Evolutionary conservation across 208 protist genomes (phyloP).

Genomic region (Wallacemonas sp.): DNA sequence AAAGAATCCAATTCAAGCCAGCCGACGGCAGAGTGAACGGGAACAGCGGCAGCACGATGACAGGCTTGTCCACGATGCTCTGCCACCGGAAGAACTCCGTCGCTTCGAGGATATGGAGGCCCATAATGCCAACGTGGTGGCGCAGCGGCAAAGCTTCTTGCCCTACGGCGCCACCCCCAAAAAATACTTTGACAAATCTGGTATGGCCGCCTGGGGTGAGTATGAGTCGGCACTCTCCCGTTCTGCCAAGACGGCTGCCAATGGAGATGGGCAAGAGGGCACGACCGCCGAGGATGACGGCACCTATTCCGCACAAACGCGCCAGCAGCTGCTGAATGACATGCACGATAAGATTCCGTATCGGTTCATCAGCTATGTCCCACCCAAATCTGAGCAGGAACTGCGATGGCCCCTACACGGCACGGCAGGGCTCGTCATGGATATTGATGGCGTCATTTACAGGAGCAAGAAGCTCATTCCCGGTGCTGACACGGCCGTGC

Average conservation of each 20-base stretch:
- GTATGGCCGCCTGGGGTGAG: constrained; percentile 82
- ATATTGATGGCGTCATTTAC: constrained; percentile 84
- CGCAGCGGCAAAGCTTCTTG: constrained; percentile 61
- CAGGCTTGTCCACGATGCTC: constrained; percentile 19
- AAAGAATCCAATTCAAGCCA: constrained; percentile 64
- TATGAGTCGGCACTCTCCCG: constrained; percentile 42
- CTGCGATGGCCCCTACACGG: constrained; percentile 77
- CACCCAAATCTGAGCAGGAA: not conserved
- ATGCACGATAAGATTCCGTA: constrained; percentile 80
- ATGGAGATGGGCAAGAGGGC: not conserved
- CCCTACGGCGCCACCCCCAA: constrained; percentile 72
- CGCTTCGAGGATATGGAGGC: constrained; percentile 50
- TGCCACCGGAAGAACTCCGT: constrained; percentile 42
- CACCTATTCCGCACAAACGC: constrained; percentile 46
- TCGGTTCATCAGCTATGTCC: constrained; percentile 51
- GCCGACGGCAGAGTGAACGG: constrained; percentile 30
- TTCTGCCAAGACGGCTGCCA: not conserved
- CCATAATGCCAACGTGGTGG: constrained; percentile 41
- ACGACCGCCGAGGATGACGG: not conserved
- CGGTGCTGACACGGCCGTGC: constrained; percentile 68
- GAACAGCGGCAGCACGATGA: constrained; percentile 31
- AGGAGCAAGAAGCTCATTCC: constrained; percentile 66
- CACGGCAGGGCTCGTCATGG: constrained; percentile 74
- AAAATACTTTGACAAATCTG: constrained; percentile 54
- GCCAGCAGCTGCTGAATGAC: constrained; percentile 47